Evolutionary conservation across 257 asterid genomes (phyloP).

Genomic region (Agastache rugosa): DNA sequence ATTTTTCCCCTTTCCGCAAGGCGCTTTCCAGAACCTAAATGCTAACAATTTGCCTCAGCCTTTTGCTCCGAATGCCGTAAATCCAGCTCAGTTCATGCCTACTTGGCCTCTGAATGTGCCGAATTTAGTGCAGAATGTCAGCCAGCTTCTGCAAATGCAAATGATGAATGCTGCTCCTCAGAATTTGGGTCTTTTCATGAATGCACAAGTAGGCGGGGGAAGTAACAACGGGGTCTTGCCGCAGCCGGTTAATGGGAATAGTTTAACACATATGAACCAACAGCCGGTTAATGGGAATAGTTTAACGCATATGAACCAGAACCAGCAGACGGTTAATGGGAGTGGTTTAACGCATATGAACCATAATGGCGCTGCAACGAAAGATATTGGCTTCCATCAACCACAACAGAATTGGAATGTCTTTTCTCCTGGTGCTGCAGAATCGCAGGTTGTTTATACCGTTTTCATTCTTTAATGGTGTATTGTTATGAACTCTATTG

Average conservation of each 20-base stretch:
- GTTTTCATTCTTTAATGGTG: constrained; percentile 12
- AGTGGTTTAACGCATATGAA: constrained; percentile 43
- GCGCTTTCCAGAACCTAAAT: constrained; percentile 42
- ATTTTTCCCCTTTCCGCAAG: constrained; percentile 55
- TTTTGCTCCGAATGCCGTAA: constrained; percentile 47
- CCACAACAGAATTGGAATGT: constrained; percentile 37
- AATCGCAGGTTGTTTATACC: constrained; percentile 48
- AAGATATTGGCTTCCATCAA: constrained; percentile 39
- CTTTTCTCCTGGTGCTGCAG: constrained; percentile 45
- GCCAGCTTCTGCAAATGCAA: constrained; percentile 66
- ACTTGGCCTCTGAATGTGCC: constrained; percentile 50
- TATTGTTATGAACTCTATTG: background rate
- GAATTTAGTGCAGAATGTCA: constrained; percentile 58
- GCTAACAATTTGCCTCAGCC: constrained; percentile 47
- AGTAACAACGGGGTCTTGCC: constrained; percentile 47
- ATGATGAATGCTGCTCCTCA: constrained; percentile 50
- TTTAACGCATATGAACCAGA: constrained; percentile 27
- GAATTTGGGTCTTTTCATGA: constrained; percentile 44
- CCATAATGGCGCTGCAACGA: constrained; percentile 38
- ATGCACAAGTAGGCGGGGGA: constrained; percentile 42
- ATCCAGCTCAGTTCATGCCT: constrained; percentile 55
- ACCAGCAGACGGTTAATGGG: constrained; percentile 39
- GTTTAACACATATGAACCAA: constrained; percentile 28
- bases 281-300: constrained; percentile 45
- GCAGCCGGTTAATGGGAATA: constrained; percentile 44